Percentiles rank a stretch among this genome's conserved stretches.
Conservation (phyloP, 805 yeast species). For the Sugiyamaella mastotermitis region DNA sequence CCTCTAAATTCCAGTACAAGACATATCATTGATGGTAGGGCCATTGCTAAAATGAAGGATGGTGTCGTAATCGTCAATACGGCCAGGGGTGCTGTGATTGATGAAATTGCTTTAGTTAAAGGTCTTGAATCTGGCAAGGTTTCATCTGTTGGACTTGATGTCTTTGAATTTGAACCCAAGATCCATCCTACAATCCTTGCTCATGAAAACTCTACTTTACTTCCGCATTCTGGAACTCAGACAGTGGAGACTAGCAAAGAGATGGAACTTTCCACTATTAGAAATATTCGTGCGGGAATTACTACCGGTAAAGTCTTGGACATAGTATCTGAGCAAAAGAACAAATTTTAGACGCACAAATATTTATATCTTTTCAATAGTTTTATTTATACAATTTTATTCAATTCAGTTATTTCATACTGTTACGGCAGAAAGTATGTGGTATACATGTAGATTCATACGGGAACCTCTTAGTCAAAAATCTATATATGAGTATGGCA, state of each 20-base stretch:
- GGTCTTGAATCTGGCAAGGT: slow-evolving; percentile 46
- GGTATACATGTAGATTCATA: no score
- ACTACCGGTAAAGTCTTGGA: slow-evolving; percentile 63
- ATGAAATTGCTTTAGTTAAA: slow-evolving; percentile 44
- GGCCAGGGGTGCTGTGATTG: slow-evolving; percentile 56
- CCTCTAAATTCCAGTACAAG: slow-evolving; percentile 50
- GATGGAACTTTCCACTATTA: slow-evolving; percentile 77
- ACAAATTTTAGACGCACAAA: no score
- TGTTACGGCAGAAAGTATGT: no score
- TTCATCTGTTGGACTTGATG: slow-evolving; percentile 51
- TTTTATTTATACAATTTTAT: no score
- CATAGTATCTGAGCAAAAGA: slow-evolving; percentile 65
- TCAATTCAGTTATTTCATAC: no score
- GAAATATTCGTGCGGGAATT: slow-evolving; percentile 56
- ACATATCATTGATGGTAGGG: slow-evolving; percentile 42
- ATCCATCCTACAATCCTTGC: slow-evolving; percentile 41
- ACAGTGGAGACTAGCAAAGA: slow-evolving; percentile 42
- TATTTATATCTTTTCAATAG: no score
- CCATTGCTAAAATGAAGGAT: slow-evolving; percentile 44
- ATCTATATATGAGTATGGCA: no score
- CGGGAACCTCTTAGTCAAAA: no score
- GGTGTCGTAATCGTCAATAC: slow-evolving; percentile 52
- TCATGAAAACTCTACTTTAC: slow-evolving; percentile 42
- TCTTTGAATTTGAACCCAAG: slow-evolving; percentile 54
- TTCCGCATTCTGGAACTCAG: slow-evolving; percentile 51